Percentiles rank a stretch among this genome's conserved stretches.
Evolutionary conservation across 164 flowering plant species (phyloP).

Genomic region (Sedum album): DNA sequence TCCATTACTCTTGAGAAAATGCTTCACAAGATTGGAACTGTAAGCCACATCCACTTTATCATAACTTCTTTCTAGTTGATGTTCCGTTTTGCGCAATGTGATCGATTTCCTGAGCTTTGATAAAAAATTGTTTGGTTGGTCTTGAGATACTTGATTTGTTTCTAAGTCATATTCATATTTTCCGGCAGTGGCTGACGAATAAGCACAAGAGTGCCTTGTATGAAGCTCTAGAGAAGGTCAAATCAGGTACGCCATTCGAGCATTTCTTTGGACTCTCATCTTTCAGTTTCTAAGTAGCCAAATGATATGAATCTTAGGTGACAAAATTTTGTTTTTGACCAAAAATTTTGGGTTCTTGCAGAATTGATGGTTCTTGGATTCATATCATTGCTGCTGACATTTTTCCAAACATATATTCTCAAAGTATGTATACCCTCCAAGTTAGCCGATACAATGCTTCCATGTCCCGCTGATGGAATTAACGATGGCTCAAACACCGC

Average conservation of each 20-base stretch:
- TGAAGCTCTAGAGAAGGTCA: slow-evolving; percentile 35
- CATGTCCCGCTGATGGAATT: slow-evolving; percentile 21
- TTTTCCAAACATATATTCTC: slow-evolving; percentile 41
- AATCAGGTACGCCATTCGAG: slow-evolving; percentile 45
- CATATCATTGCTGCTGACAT: slow-evolving; percentile 57
- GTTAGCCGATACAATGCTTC: slow-evolving; percentile 44
- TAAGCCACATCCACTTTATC: not conserved
- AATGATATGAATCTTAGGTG: not conserved
- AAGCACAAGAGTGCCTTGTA: slow-evolving; percentile 20
- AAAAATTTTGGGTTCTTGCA: slow-evolving; percentile 21
- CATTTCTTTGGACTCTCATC: not conserved
- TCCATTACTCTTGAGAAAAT: slow-evolving; percentile 61
- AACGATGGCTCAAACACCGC: not conserved
- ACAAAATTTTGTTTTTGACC: not conserved
- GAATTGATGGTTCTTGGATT: slow-evolving; percentile 75
- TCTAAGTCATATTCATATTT: not conserved
- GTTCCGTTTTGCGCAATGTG: not conserved
- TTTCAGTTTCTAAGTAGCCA: not conserved
- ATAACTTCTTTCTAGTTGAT: not conserved
- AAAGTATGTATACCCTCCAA: slow-evolving; percentile 38
- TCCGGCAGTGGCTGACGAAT: slow-evolving; percentile 54
- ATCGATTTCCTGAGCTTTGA: not conserved
- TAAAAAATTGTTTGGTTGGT: no score
- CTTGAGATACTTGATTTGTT: not conserved
- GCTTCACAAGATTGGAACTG: slow-evolving; percentile 55